Conservation (phyloP, 345 rosid species). For the Camelina sativa region DNA sequence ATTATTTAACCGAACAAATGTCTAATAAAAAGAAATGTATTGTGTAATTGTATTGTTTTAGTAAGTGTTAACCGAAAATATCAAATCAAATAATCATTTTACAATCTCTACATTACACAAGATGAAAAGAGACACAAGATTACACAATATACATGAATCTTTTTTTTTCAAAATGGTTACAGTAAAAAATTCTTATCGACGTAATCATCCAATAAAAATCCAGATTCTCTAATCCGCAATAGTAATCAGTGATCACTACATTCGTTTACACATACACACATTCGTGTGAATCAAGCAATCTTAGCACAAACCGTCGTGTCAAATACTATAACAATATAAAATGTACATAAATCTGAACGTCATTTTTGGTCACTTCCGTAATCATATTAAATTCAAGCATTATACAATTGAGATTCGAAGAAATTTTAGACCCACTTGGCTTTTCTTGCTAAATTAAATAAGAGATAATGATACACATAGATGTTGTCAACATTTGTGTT, state of each 20-base stretch:
- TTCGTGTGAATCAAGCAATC: constrained; percentile 5
- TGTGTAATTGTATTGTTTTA: too few species aligned
- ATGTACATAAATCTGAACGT: background rate
- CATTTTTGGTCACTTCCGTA: background rate
- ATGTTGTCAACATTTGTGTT: constrained; percentile 37
- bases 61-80: too few species aligned
- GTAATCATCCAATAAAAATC: background rate
- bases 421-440: constrained; percentile 28
- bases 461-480: constrained; percentile 20
- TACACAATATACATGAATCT: background rate
- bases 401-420: background rate
- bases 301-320: background rate
- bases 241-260: background rate
- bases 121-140: background rate
- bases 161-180: background rate
- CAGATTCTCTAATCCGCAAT: background rate
- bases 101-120: background rate
- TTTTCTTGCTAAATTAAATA: constrained; percentile 6
- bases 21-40: too few species aligned
- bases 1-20: too few species aligned
- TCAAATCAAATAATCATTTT: background rate
- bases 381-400: constrained; percentile 21
- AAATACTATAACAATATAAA: background rate
- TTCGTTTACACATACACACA: background rate
- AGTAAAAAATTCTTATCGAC: background rate